Evolutionary conservation across 306 rosid species (phyloP), one percentile per base, ranked within the genome.

Genomic region (Cucurbita pepo): DNA sequence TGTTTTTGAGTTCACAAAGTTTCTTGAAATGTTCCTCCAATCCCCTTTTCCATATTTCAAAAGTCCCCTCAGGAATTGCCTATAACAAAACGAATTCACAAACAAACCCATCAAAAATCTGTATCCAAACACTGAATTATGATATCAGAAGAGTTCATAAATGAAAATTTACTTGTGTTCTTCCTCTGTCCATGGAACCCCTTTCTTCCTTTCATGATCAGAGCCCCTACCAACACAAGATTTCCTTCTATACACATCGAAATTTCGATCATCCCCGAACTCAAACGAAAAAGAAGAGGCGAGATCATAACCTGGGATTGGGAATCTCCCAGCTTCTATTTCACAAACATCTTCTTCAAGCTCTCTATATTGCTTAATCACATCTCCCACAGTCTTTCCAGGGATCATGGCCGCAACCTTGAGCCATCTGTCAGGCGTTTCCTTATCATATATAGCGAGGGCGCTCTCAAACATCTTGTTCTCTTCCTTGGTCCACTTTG

Each of bases 381-480:
- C 98, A 82, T 93, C 97, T 52, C 51, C 77, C 56, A 77, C 91
- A 10, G 97, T 78, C 83, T 90, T 93, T 67, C 98, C 97, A 11
- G 98, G 96, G 30, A 93, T 93, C 98, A 88, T 88, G 16, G 74
- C 79, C 11, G 98, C 92, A 25, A 93, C 86, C 62, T 75, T 89
- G 0, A 45, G 53, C 97, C 97, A 93, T 55, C 96, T 37, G 71
- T 93, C 92, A 1, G 97, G 97, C 0, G 90, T 87, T 69, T 88
- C 89, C 83, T 90, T 83, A 21, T 90, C 97, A 21, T 40, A 87
- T 37, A 88, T 79, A 22, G 98, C 98, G 19, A 93, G 94, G 34
- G 98, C 98, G 21, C 91, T 90, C 78, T 93, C 98, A 70, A 93
- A 93, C 75, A 9, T 61, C 86, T 93, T 93, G 80, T 93, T 93